Evolutionary conservation across 208 protist genomes (phyloP).

Genomic region (Crithidia fasciculata): DNA sequence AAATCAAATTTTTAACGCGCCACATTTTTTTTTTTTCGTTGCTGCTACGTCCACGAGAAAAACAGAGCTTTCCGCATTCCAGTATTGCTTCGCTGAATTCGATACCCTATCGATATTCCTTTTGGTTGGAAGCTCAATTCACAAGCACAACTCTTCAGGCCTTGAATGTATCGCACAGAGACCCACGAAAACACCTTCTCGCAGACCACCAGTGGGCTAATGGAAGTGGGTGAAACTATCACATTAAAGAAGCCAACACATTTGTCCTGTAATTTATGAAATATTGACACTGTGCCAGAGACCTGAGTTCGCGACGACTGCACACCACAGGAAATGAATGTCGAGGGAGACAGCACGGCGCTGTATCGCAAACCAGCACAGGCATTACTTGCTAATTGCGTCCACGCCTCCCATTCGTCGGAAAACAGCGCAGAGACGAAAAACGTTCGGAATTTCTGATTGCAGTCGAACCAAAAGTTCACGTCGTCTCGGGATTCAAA

Average conservation of each 20-base stretch:
- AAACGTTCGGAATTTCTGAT: slow-evolving; percentile 2
- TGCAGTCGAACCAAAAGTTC: slow-evolving; percentile 22
- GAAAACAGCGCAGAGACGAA: slow-evolving; percentile 28
- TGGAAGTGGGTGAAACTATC: background rate
- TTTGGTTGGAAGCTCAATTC: slow-evolving; percentile 2
- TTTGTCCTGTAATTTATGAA: slow-evolving; percentile 4
- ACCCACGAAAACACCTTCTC: slow-evolving; percentile 22
- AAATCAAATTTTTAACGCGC: too few species aligned
- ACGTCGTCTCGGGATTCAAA: slow-evolving; percentile 30
- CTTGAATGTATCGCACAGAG: slow-evolving; percentile 20
- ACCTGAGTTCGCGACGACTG: slow-evolving; percentile 22
- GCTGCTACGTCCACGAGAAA: slow-evolving; percentile 9
- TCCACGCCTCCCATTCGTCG: slow-evolving; percentile 30
- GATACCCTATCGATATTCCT: slow-evolving; percentile 8
- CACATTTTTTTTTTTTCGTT: background rate
- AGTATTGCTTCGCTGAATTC: slow-evolving; percentile 2
- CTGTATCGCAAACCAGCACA: slow-evolving; percentile 25
- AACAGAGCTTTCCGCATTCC: slow-evolving; percentile 11
- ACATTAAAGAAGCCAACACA: slow-evolving; percentile 6
- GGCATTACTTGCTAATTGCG: slow-evolving; percentile 18
- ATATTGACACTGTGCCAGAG: slow-evolving; percentile 10
- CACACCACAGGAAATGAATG: slow-evolving; percentile 14
- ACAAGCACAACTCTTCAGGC: slow-evolving; percentile 13
- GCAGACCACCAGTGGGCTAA: slow-evolving; percentile 8
- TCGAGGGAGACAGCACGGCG: background rate